Evolutionary conservation across 306 rosid genomes (phyloP), one percentile per base, ranked within the genome.

Genomic region (Nissolia schottii): DNA sequence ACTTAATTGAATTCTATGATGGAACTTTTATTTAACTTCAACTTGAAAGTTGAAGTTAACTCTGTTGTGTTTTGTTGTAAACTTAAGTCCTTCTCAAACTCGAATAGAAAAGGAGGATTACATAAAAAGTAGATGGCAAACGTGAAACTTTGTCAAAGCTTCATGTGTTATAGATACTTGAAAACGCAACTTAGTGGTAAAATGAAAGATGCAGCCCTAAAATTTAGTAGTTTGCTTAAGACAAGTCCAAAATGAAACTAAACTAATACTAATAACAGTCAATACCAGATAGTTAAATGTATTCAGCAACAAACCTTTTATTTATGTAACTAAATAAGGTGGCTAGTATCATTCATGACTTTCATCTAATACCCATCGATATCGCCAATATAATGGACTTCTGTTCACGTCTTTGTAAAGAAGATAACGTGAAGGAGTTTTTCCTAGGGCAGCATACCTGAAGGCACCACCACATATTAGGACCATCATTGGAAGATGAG

Each of bases 391-490:
- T 65, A 89, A 76, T 2, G 96, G 96, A 80, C 85, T 80, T 78
- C 97, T 81, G 68, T 94, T 94, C 16, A 76, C 90, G 29, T 94
- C 96, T 85, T 94, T 94, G 91, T 94, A 94, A 73, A 94, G 82
- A 46, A 94, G 81, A 85, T 94, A 91, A n/a, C 99, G 90, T 1
- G 91, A 62, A 66, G 85, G 84, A 24, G 86, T 85, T 84, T 89
- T 88, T 40, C 99, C 99, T 31, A 94, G 83, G 19, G 97, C 97
- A 31, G 90, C 99, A 78, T 94, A 94, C 97, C 99, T 94, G 90
- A 77, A 70, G 73, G 73, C 41, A 58, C 50, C 64, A 58, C 67
- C 72, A 24, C 8, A 49, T 27, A 45, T 59, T 14, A 38, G 55
- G 48, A 40, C 29, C 69, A n/a, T 34, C 19, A 43, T 40, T 73